A percentile compares a stretch with the other conserved stretches of the same genome.
These are phyloP conservation scores for Populus hybrid DNA, from an alignment of 441 rosid genomes.

Conservation along the genomic window DNA sequence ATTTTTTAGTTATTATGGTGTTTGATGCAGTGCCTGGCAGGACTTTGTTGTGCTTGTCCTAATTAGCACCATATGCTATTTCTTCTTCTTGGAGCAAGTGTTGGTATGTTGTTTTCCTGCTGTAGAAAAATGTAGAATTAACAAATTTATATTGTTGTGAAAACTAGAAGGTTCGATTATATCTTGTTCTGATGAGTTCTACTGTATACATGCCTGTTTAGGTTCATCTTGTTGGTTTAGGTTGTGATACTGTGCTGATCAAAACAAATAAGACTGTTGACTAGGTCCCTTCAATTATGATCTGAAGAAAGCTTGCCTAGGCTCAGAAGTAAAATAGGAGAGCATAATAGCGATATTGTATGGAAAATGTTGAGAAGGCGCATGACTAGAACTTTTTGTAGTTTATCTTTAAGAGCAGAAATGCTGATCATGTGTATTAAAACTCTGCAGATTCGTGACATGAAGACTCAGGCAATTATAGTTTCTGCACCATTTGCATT, in stretches of 20 bases:
- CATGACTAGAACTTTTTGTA: neutral
- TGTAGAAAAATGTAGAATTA: neutral
- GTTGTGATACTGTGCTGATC: neutral
- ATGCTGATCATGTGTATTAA: slow-evolving; percentile 7
- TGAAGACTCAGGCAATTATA: slow-evolving; percentile 61
- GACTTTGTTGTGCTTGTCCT: slow-evolving; percentile 90
- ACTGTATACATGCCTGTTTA: neutral
- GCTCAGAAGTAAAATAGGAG: neutral
- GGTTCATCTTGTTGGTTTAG: neutral
- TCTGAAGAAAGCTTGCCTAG: neutral
- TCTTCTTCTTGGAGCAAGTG: slow-evolving; percentile 96
- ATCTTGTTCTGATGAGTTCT: neutral
- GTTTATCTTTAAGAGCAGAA: neutral
- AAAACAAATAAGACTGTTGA: neutral
- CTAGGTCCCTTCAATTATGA: neutral
- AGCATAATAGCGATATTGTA: neutral
- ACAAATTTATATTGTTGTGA: neutral
- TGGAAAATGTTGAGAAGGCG: neutral
- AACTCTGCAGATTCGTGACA: slow-evolving; percentile 52
- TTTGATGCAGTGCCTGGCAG: slow-evolving; percentile 84
- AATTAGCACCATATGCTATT: slow-evolving; percentile 88
- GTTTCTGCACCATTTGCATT: slow-evolving; percentile 86
- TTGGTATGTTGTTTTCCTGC: slow-evolving; percentile 54
- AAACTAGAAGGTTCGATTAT: neutral
- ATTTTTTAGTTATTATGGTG: slow-evolving; percentile 1